Conservation (phyloP, 2,329 filamentous ascomycete genomes). For the Hypoxylon sp. region DNA sequence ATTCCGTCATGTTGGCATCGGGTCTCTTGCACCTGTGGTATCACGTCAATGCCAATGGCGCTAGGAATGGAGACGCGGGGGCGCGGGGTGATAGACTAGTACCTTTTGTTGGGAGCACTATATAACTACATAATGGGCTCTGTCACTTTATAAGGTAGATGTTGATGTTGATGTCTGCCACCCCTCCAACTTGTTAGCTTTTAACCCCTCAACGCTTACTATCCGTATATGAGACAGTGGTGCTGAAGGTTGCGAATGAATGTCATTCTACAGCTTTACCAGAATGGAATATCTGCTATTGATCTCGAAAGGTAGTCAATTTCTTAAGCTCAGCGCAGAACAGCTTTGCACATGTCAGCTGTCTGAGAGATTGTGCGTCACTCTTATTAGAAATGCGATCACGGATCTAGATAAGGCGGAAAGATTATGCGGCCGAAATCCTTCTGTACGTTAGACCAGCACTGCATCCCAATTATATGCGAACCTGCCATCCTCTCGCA, state of each 20-base stretch:
- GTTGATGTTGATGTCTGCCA: conserved; percentile 1
- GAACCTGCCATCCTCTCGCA: conserved; percentile 7
- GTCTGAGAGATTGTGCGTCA: neutral
- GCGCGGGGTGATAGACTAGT: neutral
- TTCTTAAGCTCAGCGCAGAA: neutral
- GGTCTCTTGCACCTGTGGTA: neutral
- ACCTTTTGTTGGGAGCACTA: neutral
- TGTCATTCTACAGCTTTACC: neutral
- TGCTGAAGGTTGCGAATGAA: neutral
- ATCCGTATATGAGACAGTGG: neutral
- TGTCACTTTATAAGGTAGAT: neutral
- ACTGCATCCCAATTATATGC: conserved; percentile 21
- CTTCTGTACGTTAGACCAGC: conserved; percentile 18
- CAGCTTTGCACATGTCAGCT: neutral
- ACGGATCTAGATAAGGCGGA: conserved; percentile 21
- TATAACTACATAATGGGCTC: neutral
- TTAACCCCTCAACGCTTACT: neutral
- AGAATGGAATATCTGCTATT: neutral
- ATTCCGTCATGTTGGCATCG: neutral
- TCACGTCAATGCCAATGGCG: neutral
- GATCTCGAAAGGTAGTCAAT: neutral
- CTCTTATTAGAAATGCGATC: neutral
- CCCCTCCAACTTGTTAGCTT: neutral
- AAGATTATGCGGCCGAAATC: conserved; percentile 22
- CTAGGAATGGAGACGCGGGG: neutral